A percentile compares a stretch with the other conserved stretches of the same genome.
Evolutionary conservation across 768 basidiomycete species (phyloP).

Genomic region (Suillus tomentosus): DNA sequence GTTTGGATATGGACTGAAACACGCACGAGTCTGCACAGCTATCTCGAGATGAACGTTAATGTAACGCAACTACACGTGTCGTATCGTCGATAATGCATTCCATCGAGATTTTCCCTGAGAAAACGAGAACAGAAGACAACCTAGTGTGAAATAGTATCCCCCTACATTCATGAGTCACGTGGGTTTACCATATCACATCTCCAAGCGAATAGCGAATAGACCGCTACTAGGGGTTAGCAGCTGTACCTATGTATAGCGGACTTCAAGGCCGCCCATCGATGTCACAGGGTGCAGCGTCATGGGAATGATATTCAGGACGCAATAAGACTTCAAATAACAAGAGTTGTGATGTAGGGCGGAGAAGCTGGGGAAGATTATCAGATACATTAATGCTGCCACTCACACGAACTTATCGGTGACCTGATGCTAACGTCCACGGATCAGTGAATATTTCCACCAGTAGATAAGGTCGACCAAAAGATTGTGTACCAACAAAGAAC

Average conservation of each 20-base stretch:
- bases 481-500: too few species aligned
- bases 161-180: too few species aligned
- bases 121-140: not conserved
- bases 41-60: not conserved
- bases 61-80: not conserved
- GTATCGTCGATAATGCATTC: not conserved
- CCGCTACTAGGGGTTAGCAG: too few species aligned
- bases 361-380: not conserved
- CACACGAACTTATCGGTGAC: not conserved
- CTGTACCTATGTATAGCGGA: not conserved
- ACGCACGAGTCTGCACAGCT: not conserved
- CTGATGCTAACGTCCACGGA: not conserved
- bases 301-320: not conserved
- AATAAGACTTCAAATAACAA: not conserved
- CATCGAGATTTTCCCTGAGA: not conserved
- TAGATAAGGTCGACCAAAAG: not conserved
- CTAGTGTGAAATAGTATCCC: too few species aligned
- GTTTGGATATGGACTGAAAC: not conserved
- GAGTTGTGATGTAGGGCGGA: not conserved
- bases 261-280: not conserved
- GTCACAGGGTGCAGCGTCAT: not conserved
- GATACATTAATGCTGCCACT: not conserved
- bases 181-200: too few species aligned
- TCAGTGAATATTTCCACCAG: not conserved
- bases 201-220: too few species aligned